Conservation (phyloP, 148 eudicot species). For the Hydrangea macrophylla region DNA sequence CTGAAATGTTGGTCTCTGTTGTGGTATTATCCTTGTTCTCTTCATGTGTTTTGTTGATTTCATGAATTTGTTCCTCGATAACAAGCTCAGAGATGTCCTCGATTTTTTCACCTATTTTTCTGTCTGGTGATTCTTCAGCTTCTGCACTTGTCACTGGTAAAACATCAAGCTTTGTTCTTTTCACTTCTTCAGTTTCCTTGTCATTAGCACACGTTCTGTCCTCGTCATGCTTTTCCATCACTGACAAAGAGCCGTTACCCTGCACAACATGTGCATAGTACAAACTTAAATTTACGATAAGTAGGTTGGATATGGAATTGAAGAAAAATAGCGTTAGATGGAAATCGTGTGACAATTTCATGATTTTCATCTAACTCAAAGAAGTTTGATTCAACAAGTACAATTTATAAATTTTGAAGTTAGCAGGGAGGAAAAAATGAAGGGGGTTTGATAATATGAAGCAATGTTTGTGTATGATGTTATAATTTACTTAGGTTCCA, state of each 20-base stretch:
- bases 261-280: slow-evolving; percentile 7
- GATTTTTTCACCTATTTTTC: not conserved
- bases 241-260: slow-evolving; percentile 12
- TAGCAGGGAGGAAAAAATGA: no score
- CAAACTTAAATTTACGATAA: not conserved
- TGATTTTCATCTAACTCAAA: no score
- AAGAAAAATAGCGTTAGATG: not conserved
- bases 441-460: no score
- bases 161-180: slow-evolving; percentile 9
- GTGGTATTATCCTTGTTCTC: not conserved
- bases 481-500: not conserved
- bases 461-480: not conserved
- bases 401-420: no score
- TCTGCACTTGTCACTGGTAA: slow-evolving; percentile 11
- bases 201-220: not conserved
- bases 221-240: slow-evolving; percentile 8
- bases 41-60: slow-evolving; percentile 3
- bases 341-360: no score
- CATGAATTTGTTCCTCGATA: not conserved
- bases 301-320: not conserved
- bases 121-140: slow-evolving; percentile 14
- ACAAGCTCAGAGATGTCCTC: slow-evolving; percentile 8
- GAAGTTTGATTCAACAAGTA: no score
- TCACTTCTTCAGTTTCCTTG: slow-evolving; percentile 8
- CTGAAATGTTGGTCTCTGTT: not conserved